Conservation (phyloP, 345 rosid species). For the Camelina hispida region DNA sequence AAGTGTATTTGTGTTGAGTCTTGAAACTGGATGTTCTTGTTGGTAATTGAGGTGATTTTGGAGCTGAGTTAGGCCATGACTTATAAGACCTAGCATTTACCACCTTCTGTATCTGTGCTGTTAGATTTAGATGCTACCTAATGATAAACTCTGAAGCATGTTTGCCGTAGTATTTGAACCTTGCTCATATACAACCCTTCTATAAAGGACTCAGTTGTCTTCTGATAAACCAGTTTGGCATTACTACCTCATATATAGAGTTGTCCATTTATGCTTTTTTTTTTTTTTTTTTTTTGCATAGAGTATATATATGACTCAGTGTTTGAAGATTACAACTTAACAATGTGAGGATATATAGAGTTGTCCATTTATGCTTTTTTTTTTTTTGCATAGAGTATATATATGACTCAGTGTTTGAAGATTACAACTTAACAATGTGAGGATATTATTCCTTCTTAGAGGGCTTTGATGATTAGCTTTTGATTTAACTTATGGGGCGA, state of each 20-base stretch:
- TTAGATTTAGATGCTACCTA: constrained; percentile 1
- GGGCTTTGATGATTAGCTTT: neutral
- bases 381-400: neutral
- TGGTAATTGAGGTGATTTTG: constrained; percentile 12
- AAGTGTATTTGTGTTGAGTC: neutral
- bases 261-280: neutral
- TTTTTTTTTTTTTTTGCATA: neutral
- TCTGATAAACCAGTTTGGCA: neutral
- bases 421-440: neutral
- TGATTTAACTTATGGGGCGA: neutral
- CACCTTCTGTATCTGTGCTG: neutral
- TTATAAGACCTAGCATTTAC: constrained; percentile 1
- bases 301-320: neutral
- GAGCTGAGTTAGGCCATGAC: neutral
- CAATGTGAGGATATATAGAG: neutral
- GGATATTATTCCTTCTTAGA: constrained; percentile 16
- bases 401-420: neutral
- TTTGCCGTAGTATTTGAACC: neutral
- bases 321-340: neutral
- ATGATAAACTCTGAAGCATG: constrained; percentile 4
- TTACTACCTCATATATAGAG: constrained; percentile 4
- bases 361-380: neutral
- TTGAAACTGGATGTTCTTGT: constrained; percentile 20
- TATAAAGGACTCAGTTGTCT: constrained; percentile 1
- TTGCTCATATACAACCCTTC: neutral